These are phyloP conservation scores for Hypseocharis bilobata DNA, from an alignment of 441 rosid genomes.

Conservation along the genomic window DNA sequence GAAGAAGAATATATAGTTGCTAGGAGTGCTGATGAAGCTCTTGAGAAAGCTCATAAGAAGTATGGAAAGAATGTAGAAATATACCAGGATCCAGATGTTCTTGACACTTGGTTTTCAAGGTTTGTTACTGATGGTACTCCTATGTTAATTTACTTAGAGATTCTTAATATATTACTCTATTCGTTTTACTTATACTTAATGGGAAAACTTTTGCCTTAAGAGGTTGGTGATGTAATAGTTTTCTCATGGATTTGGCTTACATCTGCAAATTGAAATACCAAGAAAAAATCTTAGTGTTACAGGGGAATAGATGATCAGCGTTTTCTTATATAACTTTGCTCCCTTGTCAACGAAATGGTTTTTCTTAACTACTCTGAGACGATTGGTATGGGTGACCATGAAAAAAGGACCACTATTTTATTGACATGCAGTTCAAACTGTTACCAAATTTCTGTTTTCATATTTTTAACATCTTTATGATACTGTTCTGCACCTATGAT, in stretches of 20 bases:
- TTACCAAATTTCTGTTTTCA: not conserved
- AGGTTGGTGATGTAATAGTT: not conserved
- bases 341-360: not conserved
- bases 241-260: constrained; percentile 3
- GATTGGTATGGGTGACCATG: not conserved
- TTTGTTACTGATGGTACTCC: constrained; percentile 22
- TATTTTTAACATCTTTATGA: not conserved
- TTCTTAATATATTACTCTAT: constrained; percentile 1
- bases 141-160: not conserved
- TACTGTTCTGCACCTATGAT: not conserved
- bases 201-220: not conserved
- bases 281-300: not conserved
- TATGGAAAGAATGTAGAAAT: constrained; percentile 70
- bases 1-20: constrained; percentile 89
- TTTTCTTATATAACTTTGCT: not conserved
- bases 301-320: not conserved
- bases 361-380: not conserved
- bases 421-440: not conserved
- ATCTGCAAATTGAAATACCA: not conserved
- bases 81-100: constrained; percentile 92
- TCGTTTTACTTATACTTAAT: constrained; percentile 8
- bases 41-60: constrained; percentile 57
- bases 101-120: constrained; percentile 99
- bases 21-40: constrained; percentile 63
- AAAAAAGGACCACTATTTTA: not conserved